phyloP scores from a whole-genome alignment of 2,329 filamentous ascomycete species.

The Byssoonygena ceratinophila region DNA sequence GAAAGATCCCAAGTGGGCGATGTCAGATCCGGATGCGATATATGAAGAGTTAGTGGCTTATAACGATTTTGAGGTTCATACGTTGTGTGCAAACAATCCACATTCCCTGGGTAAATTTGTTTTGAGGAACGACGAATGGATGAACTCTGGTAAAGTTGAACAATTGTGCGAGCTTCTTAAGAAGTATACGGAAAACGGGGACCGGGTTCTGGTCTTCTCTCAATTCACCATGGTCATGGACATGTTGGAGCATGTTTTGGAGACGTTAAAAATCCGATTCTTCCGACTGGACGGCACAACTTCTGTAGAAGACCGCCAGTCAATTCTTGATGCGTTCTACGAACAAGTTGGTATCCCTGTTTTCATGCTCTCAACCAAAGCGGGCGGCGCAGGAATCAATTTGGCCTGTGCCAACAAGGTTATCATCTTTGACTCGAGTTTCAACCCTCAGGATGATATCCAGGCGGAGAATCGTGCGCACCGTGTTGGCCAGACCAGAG shows the following conservation, averaged over 20 bases:
- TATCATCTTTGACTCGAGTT: constrained; percentile 91
- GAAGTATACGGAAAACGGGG: constrained; percentile 65
- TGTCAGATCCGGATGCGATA: constrained; percentile 43
- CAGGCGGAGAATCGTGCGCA: constrained; percentile 96
- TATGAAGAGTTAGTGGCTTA: constrained; percentile 45
- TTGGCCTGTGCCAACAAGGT: constrained; percentile 93
- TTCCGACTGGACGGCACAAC: constrained; percentile 81
- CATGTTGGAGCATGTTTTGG: constrained; percentile 73
- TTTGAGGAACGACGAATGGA: constrained; percentile 54
- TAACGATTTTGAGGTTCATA: constrained; percentile 53
- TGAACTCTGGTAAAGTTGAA: constrained; percentile 73
- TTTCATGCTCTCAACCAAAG: constrained; percentile 86
- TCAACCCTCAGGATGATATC: constrained; percentile 97
- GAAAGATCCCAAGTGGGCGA: constrained; percentile 50
- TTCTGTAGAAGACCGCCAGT: constrained; percentile 70
- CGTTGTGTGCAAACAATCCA: constrained; percentile 46
- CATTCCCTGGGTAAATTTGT: constrained; percentile 45
- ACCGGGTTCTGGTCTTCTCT: constrained; percentile 81
- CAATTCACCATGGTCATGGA: constrained; percentile 89
- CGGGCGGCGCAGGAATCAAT: constrained; percentile 95
- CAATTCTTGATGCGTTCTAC: constrained; percentile 79
- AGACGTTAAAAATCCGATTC: constrained; percentile 60
- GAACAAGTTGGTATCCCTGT: constrained; percentile 66
- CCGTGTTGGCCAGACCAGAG: constrained; percentile 78
- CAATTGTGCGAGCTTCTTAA: constrained; percentile 65